Percentiles rank a stretch among this genome's conserved stretches.
These are phyloP conservation scores for Bipolaris oryzae DNA, from an alignment of 2,329 filamentous ascomycete genomes.

Conservation along the genomic window DNA sequence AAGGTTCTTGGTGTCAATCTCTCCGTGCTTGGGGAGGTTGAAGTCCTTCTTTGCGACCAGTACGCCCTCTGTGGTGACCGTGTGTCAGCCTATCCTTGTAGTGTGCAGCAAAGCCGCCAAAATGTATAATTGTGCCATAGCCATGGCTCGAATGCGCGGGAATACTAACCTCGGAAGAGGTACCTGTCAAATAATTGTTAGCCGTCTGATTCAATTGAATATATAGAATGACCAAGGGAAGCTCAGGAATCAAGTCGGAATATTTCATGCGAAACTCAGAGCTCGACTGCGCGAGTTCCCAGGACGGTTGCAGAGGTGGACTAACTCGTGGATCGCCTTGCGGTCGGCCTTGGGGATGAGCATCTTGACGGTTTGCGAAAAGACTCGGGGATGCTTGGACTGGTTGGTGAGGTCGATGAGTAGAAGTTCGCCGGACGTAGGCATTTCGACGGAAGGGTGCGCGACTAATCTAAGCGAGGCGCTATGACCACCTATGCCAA, in stretches of 20 bases:
- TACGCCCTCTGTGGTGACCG: slow-evolving; percentile 66
- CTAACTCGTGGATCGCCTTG: slow-evolving; percentile 99
- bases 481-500: slow-evolving; percentile 17
- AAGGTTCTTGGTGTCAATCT: slow-evolving; percentile 99
- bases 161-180: slow-evolving; percentile 53
- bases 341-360: slow-evolving; percentile 99
- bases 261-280: slow-evolving; percentile 37
- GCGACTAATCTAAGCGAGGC: slow-evolving; percentile 20
- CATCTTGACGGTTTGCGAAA: slow-evolving; percentile 58
- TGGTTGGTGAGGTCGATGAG: slow-evolving; percentile 25
- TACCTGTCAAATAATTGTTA: slow-evolving; percentile 39
- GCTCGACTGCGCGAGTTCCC: slow-evolving; percentile 30
- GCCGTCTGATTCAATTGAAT: slow-evolving; percentile 24
- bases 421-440: slow-evolving; percentile 18
- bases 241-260: slow-evolving; percentile 39
- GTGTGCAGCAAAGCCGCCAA: slow-evolving; percentile 43
- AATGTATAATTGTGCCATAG: slow-evolving; percentile 47
- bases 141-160: slow-evolving; percentile 41
- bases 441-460: slow-evolving; percentile 24
- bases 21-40: slow-evolving; percentile 95
- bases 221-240: slow-evolving; percentile 14
- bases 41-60: slow-evolving; percentile 99
- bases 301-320: slow-evolving; percentile 54
- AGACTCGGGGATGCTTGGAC: slow-evolving; percentile 33
- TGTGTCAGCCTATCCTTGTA: slow-evolving; percentile 52